Evolutionary conservation across 1,284 basidiomycete genomes (phyloP), one percentile per base, ranked within the genome.

Genomic region (Apiotrichum gamsii): DNA sequence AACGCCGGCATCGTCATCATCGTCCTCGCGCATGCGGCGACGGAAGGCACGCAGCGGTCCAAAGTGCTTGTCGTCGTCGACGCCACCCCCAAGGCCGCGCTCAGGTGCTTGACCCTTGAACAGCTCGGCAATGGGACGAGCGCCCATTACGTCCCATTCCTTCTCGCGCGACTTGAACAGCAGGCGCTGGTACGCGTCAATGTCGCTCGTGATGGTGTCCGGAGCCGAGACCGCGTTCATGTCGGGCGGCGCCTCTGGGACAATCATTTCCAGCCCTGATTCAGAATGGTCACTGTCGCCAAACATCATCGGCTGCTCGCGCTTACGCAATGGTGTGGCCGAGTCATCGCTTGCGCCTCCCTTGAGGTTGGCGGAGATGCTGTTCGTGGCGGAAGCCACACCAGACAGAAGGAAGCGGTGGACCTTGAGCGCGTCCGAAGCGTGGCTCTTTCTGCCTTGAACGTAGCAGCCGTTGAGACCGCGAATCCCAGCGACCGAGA

Each of bases 131-230:
- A 70, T 47, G 14, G 62, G 48, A n/a, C 67, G 51, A 4, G 64
- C 65, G 13, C 68, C 68, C 51, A 69, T 64, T 13, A 59, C 29
- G 43, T 65, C 65, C 63, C 62, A 63, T 36, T 70, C 68, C 43
- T 65, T 65, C 29, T 70, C 65, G 14, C 62, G 46, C 20, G 56
- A 57, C 46, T 63, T 66, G 41, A 67, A 52, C n/a, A 70, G 55
- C 3, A 63, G 60, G 29, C 56, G 59, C 20, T 55, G 59, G 51
- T 70, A 70, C 43, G 65, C 64, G 39, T 63, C 67, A 24, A 62
- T 55, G 45, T 67, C 60, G 2, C 54, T 57, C 1, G 67, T 69
- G 31, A 65, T 66, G 13, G 60, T 54, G 42, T 67, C 64, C 4
- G 65, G 65, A 8, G 64, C 58, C 4, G 65, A 62, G 3, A 56